Percentiles rank a stretch among this genome's conserved stretches.
Evolutionary conservation across 768 basidiomycete species (phyloP).

Genomic region (Lyophyllum semitale): DNA sequence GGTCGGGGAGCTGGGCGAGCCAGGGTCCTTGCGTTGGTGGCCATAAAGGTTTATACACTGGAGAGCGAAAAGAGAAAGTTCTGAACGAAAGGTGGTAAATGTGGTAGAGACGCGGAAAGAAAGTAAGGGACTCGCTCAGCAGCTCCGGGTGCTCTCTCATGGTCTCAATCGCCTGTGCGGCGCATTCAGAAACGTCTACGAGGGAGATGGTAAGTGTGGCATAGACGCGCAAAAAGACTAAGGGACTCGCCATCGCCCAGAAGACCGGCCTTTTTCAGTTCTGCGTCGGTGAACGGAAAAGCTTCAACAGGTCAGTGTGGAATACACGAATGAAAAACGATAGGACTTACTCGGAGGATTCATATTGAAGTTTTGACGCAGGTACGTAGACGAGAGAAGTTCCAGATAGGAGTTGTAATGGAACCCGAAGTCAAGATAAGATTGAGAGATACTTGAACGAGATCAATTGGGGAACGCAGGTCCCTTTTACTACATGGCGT

Average conservation of each 20-base stretch:
- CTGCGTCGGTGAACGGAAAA: not conserved
- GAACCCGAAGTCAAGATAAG: too few relatives aligned
- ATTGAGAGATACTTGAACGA: too few relatives aligned
- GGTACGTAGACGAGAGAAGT: too few relatives aligned
- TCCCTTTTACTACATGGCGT: too few relatives aligned
- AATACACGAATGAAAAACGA: slow-evolving; percentile 1
- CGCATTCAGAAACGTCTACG: not conserved
- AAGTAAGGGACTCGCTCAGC: not conserved
- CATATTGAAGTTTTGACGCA: not conserved
- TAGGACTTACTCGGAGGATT: not conserved
- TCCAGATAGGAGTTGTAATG: too few relatives aligned
- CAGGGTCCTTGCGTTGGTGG: not conserved
- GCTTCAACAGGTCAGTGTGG: not conserved
- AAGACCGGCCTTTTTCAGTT: not conserved
- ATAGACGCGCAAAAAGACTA: not conserved
- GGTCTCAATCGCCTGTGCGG: not conserved
- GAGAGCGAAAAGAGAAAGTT: not conserved
- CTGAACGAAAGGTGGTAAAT: not conserved
- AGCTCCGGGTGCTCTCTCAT: not conserved
- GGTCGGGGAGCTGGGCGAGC: slow-evolving; percentile 16
- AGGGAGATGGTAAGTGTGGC: not conserved
- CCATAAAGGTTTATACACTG: not conserved
- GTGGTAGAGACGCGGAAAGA: not conserved
- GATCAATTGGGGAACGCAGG: too few relatives aligned
- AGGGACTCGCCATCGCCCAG: not conserved